Conservation (phyloP, 345 rosid genomes). For the Corchorus olitorius region DNA sequence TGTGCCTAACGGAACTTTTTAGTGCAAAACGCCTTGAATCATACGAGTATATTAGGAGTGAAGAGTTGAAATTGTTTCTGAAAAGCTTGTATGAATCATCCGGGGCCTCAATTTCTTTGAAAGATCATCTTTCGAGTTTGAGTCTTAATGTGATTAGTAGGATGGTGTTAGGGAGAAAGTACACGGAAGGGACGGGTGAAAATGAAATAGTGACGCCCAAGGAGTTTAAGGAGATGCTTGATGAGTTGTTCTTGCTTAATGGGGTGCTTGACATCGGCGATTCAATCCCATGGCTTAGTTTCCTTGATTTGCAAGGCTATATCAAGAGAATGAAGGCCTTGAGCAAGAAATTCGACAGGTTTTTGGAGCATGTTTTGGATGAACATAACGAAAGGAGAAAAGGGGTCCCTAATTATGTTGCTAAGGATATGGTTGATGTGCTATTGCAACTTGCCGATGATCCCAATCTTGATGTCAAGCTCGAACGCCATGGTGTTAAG, state of each 20-base stretch:
- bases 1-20: conserved; percentile 63
- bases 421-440: conserved; percentile 70
- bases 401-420: conserved; percentile 37
- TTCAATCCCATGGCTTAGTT: conserved; percentile 63
- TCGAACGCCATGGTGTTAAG: conserved; percentile 62
- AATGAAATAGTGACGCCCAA: conserved; percentile 46
- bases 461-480: conserved; percentile 59
- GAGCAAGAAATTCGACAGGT: conserved; percentile 57
- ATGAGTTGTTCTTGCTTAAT: conserved; percentile 63
- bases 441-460: conserved; percentile 64
- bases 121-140: conserved; percentile 44
- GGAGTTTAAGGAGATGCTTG: conserved; percentile 71
- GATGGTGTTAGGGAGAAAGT: conserved; percentile 67
- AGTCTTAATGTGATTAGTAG: conserved; percentile 63
- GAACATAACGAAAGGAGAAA: conserved; percentile 48
- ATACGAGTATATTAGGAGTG: conserved; percentile 53
- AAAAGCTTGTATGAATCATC: conserved; percentile 21
- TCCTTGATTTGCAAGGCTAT: conserved; percentile 69
- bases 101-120: conserved; percentile 33
- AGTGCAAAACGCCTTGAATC: conserved; percentile 63
- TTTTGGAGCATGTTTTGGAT: conserved; percentile 64
- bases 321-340: conserved; percentile 64
- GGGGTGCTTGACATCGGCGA: conserved; percentile 70
- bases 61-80: conserved; percentile 44
- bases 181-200: conserved; percentile 32